Percentiles rank a stretch among this genome's conserved stretches.
phyloP scores from a whole-genome alignment of 2,329 filamentous ascomycete species.

The Epichloe festucae region DNA sequence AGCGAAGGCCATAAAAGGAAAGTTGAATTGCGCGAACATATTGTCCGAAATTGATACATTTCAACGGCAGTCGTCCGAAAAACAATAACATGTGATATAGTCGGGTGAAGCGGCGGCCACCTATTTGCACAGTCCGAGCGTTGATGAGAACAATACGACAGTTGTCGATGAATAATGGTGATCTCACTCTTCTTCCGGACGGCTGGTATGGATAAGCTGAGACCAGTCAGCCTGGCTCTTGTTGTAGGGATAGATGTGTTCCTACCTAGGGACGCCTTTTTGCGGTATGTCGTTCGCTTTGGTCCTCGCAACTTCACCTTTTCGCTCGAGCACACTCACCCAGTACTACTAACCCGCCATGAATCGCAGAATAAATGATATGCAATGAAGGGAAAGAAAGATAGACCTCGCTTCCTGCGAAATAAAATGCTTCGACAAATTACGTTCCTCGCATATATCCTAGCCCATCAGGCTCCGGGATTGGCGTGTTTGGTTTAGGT shows the following conservation, averaged over 20 bases:
- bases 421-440: neutral
- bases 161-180: neutral
- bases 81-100: neutral
- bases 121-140: neutral
- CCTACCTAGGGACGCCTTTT: neutral
- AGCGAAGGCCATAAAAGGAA: neutral
- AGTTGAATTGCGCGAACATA: neutral
- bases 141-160: neutral
- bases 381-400: too few species aligned
- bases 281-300: neutral
- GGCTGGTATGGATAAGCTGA: neutral
- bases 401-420: too few species aligned
- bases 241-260: neutral
- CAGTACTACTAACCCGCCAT: neutral
- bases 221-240: neutral
- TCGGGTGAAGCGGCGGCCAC: neutral
- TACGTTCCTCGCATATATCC: neutral
- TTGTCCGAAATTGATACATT: neutral
- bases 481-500: neutral
- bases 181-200: neutral
- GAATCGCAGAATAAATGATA: neutral
- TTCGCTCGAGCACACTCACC: neutral
- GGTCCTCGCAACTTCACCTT: neutral
- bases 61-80: neutral
- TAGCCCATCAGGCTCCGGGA: neutral